These are phyloP conservation scores for Lonicera japonica DNA, from an alignment of 129 eudicot species.

Conservation along the genomic window DNA sequence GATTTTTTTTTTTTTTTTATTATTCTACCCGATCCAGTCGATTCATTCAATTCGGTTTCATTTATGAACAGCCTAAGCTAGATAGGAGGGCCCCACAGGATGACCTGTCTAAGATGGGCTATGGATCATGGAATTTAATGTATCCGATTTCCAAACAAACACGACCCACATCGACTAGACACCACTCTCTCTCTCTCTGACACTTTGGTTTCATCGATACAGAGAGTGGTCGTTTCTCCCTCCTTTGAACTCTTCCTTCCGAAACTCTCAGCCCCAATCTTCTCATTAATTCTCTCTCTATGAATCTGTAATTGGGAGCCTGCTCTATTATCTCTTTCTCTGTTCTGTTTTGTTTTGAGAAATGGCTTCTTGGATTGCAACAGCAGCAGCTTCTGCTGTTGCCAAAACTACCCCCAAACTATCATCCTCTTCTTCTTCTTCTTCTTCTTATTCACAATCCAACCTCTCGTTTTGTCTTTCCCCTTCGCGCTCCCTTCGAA, in stretches of 20 bases:
- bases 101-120: neutral
- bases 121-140: too few relatives aligned
- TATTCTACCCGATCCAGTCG: too few relatives aligned
- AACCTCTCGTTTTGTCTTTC: conserved; percentile 31
- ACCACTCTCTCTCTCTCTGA: neutral
- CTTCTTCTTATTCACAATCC: conserved; percentile 10
- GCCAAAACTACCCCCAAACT: conserved; percentile 22
- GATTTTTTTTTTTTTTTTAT: too few relatives aligned
- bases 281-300: too few relatives aligned
- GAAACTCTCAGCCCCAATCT: neutral
- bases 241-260: neutral
- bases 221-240: neutral
- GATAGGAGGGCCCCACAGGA: neutral
- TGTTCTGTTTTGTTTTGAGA: neutral
- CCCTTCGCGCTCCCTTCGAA: conserved; percentile 28
- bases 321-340: neutral
- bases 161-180: neutral
- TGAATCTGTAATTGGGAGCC: too few relatives aligned
- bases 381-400: conserved; percentile 6
- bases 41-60: neutral
- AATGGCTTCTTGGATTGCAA: conserved; percentile 17
- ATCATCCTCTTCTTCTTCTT: conserved; percentile 7
- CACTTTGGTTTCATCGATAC: neutral
- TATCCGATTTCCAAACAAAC: neutral
- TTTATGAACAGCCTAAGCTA: neutral